Evolutionary conservation across 176 grass and related monocot genomes (phyloP), one percentile per base, ranked within the genome.

Genomic region (Oryza glaberrima): DNA sequence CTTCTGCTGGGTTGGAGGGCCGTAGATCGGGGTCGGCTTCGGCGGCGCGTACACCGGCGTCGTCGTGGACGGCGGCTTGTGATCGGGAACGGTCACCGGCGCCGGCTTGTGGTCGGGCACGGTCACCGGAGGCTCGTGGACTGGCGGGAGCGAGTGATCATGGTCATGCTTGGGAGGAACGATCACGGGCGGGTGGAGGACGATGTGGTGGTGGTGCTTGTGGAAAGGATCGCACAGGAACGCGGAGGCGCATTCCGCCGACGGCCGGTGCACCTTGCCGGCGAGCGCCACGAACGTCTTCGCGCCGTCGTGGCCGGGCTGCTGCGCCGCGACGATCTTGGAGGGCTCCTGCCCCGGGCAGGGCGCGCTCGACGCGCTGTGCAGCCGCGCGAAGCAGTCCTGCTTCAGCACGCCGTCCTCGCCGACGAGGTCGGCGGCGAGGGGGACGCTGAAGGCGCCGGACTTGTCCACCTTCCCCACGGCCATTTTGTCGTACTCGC

Each of bases 311-410:
- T 38, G 67, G 61, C n/a, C 63, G 58, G 75, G 47, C 36, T 78
- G 58, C 26, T 78, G 58, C 26, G 76, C 82, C 7, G 85, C 67
- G 67, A 89, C 73, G 28, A 94, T 72, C 81, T 63, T 85, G 51
- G 79, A 91, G 2, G 89, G 86, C 30, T 85, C 85, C 70, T 78
- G 85, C 73, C 82, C 84, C 2, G 86, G 61, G 61, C 89, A 94
- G 1, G 92, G 89, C 35, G 69, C 12, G 43, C 40, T 76, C 17
- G 89, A 83, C 22, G 83, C 66, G 54, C 72, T 72, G 83, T 86
- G 83, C 32, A 90, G 66, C 65, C 77, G 83, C 52, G 80, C 83
- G 72, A 91, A 70, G 84, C 92, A 94, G 10, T 91, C 89, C 40
- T 75, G 68, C 84, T 89, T 89, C 40, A 94, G 86, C 83, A 87